Evolutionary conservation across 2,329 filamentous ascomycete species (phyloP).

Genomic region (Ambrosiella cleistominuta): DNA sequence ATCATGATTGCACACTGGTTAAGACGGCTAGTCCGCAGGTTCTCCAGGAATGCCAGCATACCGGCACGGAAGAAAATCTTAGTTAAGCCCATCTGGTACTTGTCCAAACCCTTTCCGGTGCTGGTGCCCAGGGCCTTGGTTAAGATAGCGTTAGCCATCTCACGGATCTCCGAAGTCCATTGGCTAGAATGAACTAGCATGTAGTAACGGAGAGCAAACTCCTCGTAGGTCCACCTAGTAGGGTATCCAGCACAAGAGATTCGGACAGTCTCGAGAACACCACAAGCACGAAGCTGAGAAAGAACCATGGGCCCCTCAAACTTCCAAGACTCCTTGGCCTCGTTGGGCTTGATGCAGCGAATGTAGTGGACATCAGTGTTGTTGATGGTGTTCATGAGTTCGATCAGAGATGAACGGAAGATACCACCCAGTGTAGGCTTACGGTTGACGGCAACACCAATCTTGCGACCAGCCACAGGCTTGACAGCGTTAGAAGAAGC

Average conservation of each 20-base stretch:
- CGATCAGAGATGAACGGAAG: constrained; percentile 95
- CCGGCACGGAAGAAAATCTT: constrained; percentile 99
- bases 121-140: constrained; percentile 70
- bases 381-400: constrained; percentile 95
- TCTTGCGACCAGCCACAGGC: constrained; percentile 63
- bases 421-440: constrained; percentile 96
- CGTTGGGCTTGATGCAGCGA: constrained; percentile 96
- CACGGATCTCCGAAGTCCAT: constrained; percentile 85
- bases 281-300: constrained; percentile 89
- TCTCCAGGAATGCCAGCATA: constrained; percentile 96
- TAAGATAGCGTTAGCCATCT: constrained; percentile 87
- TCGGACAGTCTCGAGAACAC: constrained; percentile 94
- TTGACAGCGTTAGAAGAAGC: constrained; percentile 56
- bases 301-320: constrained; percentile 98
- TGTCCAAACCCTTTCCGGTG: constrained; percentile 60
- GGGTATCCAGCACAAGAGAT: constrained; percentile 97
- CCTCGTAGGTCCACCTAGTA: constrained; percentile 96
- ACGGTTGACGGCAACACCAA: constrained; percentile 79
- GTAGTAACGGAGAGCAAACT: constrained; percentile 94
- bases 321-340: constrained; percentile 90
- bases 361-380: constrained; percentile 98
- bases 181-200: constrained; percentile 81
- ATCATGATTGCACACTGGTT: constrained; percentile 95
- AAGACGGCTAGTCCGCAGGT: constrained; percentile 72
- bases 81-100: constrained; percentile 91